phyloP scores from a whole-genome alignment of 495 filamentous ascomycete species.

The Aspergillus ellipticus region DNA sequence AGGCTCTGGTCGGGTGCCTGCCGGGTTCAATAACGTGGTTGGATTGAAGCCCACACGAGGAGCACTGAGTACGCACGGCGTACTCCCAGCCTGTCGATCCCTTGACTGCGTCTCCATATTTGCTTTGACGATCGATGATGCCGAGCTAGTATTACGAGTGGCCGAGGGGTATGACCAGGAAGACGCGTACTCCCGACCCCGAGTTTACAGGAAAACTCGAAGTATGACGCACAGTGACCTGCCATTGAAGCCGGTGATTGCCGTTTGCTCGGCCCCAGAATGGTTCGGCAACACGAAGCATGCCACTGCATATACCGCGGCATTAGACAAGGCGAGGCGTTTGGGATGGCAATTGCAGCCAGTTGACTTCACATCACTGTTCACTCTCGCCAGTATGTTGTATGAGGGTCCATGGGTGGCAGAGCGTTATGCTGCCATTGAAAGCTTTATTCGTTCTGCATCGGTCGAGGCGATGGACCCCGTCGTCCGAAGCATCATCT shows the following conservation, averaged over 20 bases:
- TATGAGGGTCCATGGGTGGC: slow-evolving; percentile 22
- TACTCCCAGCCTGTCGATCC: slow-evolving; percentile 46
- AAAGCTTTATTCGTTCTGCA: slow-evolving; percentile 5
- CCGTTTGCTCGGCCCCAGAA: slow-evolving; percentile 37
- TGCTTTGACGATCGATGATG: slow-evolving; percentile 48
- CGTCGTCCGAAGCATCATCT: slow-evolving; percentile 14
- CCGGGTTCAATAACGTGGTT: slow-evolving; percentile 61
- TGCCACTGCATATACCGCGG: slow-evolving; percentile 42
- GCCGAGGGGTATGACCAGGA: slow-evolving; percentile 49
- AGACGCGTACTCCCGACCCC: slow-evolving; percentile 57
- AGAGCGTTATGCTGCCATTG: slow-evolving; percentile 17
- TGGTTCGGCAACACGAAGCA: slow-evolving; percentile 32
- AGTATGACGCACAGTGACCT: slow-evolving; percentile 55
- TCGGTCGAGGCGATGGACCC: slow-evolving; percentile 13
- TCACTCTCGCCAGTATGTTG: slow-evolving; percentile 10
- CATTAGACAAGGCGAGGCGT: slow-evolving; percentile 32
- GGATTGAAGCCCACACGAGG: slow-evolving; percentile 68
- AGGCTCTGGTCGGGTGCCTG: slow-evolving; percentile 60
- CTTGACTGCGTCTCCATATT: slow-evolving; percentile 59
- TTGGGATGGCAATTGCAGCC: slow-evolving; percentile 42
- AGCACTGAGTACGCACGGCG: slow-evolving; percentile 53
- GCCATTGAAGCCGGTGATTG: slow-evolving; percentile 38
- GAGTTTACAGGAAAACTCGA: too few relatives aligned
- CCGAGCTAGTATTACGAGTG: slow-evolving; percentile 52
- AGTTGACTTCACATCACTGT: slow-evolving; percentile 47